A percentile compares a stretch with the other conserved stretches of the same genome.
Conservation (phyloP, 1,139 yeast species). For the Geotrichum histeridarum region DNA sequence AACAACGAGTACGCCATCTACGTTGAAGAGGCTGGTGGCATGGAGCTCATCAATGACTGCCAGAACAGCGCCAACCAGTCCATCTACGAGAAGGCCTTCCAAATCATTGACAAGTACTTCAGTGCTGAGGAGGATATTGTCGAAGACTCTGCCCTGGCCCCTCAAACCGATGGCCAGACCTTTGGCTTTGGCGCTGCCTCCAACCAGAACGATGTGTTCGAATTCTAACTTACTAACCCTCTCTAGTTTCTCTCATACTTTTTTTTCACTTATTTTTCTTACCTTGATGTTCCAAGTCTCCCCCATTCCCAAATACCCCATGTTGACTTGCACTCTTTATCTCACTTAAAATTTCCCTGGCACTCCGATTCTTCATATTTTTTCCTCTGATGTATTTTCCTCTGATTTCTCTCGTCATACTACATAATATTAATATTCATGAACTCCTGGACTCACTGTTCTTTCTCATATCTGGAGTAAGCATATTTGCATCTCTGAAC, state of each 20-base stretch:
- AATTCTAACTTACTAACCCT: slow-evolving; percentile 22
- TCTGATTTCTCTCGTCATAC: slow-evolving; percentile 1
- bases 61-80: slow-evolving; percentile 89
- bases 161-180: slow-evolving; percentile 70
- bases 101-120: slow-evolving; percentile 86
- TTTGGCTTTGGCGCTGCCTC: slow-evolving; percentile 72
- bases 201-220: slow-evolving; percentile 21
- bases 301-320: slow-evolving; percentile 2
- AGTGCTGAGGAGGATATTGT: slow-evolving; percentile 65
- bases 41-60: slow-evolving; percentile 92
- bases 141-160: slow-evolving; percentile 75
- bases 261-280: not conserved
- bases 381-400: slow-evolving; percentile 7
- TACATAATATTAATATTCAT: slow-evolving; percentile 6
- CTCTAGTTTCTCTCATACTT: not conserved
- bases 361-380: not conserved
- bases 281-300: not conserved
- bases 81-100: slow-evolving; percentile 85
- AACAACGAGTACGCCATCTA: slow-evolving; percentile 83
- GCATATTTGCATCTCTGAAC: no score
- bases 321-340: not conserved
- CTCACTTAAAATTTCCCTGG: not conserved
- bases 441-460: not conserved
- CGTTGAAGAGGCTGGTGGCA: slow-evolving; percentile 97
- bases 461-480: no score